These are phyloP conservation scores for Rhododendron williamsianum DNA, from an alignment of 148 eudicot genomes.

Conservation along the genomic window DNA sequence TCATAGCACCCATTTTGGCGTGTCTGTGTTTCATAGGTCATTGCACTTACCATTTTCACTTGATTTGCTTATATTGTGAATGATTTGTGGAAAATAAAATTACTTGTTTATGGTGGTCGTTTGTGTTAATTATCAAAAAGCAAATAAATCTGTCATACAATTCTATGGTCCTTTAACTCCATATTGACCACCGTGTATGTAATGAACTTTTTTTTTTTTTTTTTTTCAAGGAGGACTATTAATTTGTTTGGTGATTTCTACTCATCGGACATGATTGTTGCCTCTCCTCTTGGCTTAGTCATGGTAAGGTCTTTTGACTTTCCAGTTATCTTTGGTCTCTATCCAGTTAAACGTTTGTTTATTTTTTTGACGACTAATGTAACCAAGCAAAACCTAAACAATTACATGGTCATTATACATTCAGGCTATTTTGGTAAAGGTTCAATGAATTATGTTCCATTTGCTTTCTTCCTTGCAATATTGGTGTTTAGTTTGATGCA, in stretches of 20 bases:
- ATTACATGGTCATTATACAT: not conserved
- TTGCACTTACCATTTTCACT: not conserved
- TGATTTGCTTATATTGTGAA: not conserved
- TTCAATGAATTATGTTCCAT: not conserved
- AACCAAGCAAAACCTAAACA: not conserved
- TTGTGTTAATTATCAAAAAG: not conserved
- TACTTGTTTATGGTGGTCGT: not conserved
- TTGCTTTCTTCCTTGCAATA: not conserved
- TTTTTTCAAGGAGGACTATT: constrained; percentile 55
- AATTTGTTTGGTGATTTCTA: constrained; percentile 79
- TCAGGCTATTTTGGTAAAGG: not conserved
- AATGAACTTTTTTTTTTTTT: constrained; percentile 9
- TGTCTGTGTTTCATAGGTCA: not conserved
- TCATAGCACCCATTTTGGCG: not conserved
- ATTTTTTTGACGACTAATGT: not conserved
- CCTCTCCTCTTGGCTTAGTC: constrained; percentile 89
- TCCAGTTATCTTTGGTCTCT: not conserved
- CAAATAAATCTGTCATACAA: not conserved
- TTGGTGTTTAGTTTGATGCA: not conserved
- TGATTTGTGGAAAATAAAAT: not conserved
- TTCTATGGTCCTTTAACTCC: not conserved
- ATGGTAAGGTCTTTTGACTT: constrained; percentile 46
- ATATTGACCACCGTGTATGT: not conserved
- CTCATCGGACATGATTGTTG: constrained; percentile 77
- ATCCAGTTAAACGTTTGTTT: not conserved